Percentiles rank a stretch among this genome's conserved stretches.
These are phyloP conservation scores for Debaryomyces singareniensis DNA, from an alignment of 1,139 yeast species.

Conservation along the genomic window DNA sequence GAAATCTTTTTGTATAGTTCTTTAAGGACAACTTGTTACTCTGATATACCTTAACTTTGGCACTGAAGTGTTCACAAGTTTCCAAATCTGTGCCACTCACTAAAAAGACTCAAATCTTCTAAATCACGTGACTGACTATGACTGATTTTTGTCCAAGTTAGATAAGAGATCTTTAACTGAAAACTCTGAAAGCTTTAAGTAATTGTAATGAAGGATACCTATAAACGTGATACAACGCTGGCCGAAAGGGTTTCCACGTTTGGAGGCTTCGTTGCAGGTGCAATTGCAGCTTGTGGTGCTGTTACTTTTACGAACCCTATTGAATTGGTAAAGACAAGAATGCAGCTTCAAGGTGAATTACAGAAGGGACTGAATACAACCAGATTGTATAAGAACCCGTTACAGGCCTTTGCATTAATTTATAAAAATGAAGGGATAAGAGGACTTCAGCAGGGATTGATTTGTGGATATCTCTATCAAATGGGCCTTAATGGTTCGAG, in stretches of 20 bases:
- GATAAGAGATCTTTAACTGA: no score
- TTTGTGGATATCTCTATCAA: slow-evolving; percentile 82
- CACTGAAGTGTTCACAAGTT: no score
- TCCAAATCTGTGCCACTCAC: no score
- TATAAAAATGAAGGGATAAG: slow-evolving; percentile 75
- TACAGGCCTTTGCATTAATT: slow-evolving; percentile 78
- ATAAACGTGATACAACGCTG: no score
- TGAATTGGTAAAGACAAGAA: slow-evolving; percentile 87
- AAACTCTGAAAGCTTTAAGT: no score
- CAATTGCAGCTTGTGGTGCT: slow-evolving; percentile 95
- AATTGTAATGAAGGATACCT: no score
- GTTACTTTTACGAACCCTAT: slow-evolving; percentile 96
- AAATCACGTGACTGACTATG: no score
- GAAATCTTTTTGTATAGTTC: no score
- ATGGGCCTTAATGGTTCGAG: slow-evolving; percentile 90
- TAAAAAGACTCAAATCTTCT: no score
- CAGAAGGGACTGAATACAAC: slow-evolving; percentile 46
- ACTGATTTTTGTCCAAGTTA: no score
- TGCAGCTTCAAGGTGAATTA: slow-evolving; percentile 95
- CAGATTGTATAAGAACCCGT: slow-evolving; percentile 67
- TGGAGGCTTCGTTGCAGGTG: slow-evolving; percentile 92
- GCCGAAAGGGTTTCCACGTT: slow-evolving; percentile 53
- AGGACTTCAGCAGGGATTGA: slow-evolving; percentile 84
- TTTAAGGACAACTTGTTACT: no score
- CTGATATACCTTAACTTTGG: no score